These are phyloP conservation scores for Tetrapisispora arboricola DNA, from an alignment of 805 yeast genomes.

Conservation along the genomic window DNA sequence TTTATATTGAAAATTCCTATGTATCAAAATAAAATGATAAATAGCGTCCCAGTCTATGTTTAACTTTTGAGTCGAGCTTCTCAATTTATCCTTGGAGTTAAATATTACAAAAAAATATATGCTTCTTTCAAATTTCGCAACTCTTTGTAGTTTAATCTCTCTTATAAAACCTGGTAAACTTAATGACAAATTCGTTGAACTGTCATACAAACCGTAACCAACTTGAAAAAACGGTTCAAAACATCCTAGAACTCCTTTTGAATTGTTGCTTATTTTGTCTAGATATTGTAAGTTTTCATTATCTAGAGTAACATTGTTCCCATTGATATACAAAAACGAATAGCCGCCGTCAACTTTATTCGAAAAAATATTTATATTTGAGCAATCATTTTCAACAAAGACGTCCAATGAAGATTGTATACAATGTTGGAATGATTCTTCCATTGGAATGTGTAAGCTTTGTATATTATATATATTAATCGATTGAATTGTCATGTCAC, in stretches of 20 bases:
- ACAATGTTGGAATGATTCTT: neutral
- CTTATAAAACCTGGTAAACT: no score
- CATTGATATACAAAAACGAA: neutral
- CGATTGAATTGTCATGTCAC: no score
- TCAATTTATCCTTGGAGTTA: neutral
- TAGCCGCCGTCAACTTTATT: slow-evolving; percentile 1
- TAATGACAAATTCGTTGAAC: no score
- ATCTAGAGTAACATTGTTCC: neutral
- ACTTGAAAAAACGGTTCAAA: no score
- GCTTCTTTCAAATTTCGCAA: neutral
- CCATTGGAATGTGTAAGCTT: neutral
- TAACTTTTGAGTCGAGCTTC: neutral
- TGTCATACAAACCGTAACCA: no score
- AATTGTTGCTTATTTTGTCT: no score
- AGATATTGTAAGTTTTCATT: neutral
- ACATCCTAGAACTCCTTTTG: neutral
- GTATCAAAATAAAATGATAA: neutral
- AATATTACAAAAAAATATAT: neutral
- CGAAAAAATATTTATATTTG: neutral
- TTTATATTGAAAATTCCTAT: neutral
- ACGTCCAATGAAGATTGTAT: neutral
- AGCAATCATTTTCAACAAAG: neutral
- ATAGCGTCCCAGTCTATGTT: neutral
- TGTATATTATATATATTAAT: neutral
- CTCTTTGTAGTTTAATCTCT: no score